Conservation (phyloP, 306 rosid species). For the Morella rubra region DNA sequence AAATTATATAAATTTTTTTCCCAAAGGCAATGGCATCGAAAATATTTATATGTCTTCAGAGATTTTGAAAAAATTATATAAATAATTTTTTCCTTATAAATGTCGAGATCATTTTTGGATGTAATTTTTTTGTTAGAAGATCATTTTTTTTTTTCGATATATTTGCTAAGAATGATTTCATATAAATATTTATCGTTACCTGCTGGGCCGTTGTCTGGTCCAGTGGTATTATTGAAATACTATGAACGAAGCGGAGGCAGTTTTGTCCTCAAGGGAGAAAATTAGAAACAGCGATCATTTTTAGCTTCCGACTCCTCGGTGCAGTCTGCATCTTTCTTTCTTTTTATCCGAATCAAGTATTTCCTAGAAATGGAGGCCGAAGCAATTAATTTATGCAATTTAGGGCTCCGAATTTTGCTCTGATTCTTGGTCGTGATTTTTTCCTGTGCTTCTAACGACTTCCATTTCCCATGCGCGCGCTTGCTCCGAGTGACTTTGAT, state of each 20-base stretch:
- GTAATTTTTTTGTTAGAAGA: no score
- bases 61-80: no score
- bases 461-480: slow-evolving; percentile 10
- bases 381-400: not conserved
- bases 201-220: not conserved
- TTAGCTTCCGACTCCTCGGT: not conserved
- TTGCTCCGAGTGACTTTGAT: slow-evolving; percentile 1
- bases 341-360: slow-evolving; percentile 4
- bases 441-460: slow-evolving; percentile 8
- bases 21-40: no score
- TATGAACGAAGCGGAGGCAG: not conserved
- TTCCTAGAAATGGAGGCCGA: slow-evolving; percentile 13
- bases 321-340: not conserved
- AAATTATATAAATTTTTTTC: no score
- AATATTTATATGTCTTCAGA: no score
- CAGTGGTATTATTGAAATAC: slow-evolving; percentile 21
- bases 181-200: not conserved
- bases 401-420: slow-evolving; percentile 30
- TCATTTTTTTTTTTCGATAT: no score
- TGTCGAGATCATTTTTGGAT: no score
- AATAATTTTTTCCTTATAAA: no score
- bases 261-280: slow-evolving; percentile 2
- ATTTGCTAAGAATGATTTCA: no score
- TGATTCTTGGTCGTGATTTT: not conserved
- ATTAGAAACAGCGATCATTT: not conserved